These are phyloP conservation scores for Carex cristatella DNA, from an alignment of 176 grass and related monocot species.

Conservation along the genomic window DNA sequence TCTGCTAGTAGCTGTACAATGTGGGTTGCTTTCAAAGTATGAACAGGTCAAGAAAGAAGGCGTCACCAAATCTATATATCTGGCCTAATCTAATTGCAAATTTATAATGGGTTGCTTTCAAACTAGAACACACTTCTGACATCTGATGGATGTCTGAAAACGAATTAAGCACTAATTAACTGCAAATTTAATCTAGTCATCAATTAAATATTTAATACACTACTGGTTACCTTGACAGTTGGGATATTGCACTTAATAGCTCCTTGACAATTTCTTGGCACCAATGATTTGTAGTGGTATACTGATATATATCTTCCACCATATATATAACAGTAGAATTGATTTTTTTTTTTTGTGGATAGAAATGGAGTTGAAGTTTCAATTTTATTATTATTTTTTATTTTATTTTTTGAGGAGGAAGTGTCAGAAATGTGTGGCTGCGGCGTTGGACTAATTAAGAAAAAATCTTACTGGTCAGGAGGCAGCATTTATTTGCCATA, in stretches of 20 bases:
- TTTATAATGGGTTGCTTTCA: neutral
- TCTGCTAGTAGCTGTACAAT: neutral
- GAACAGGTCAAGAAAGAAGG: conserved; percentile 1
- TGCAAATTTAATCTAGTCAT: neutral
- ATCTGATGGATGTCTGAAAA: neutral
- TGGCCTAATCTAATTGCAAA: neutral
- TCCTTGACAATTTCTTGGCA: neutral
- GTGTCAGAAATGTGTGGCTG: too few relatives aligned
- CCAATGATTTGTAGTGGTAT: neutral
- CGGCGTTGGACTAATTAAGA: too few relatives aligned
- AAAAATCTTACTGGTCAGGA: too few relatives aligned
- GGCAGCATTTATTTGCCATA: too few relatives aligned
- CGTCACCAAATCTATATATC: neutral
- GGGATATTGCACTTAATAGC: neutral
- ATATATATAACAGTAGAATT: neutral
- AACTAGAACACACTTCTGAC: too few relatives aligned
- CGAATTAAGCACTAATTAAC: neutral
- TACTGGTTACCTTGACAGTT: neutral
- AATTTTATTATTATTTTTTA: too few relatives aligned
- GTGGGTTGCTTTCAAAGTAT: neutral
- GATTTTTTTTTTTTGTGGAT: too few relatives aligned
- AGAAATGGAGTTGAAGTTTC: too few relatives aligned
- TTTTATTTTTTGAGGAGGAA: too few relatives aligned
- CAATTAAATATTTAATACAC: too few relatives aligned
- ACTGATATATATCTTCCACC: too few relatives aligned